Evolutionary conservation across 495 filamentous ascomycete genomes (phyloP).

Genomic region (Penicillium canescens): DNA sequence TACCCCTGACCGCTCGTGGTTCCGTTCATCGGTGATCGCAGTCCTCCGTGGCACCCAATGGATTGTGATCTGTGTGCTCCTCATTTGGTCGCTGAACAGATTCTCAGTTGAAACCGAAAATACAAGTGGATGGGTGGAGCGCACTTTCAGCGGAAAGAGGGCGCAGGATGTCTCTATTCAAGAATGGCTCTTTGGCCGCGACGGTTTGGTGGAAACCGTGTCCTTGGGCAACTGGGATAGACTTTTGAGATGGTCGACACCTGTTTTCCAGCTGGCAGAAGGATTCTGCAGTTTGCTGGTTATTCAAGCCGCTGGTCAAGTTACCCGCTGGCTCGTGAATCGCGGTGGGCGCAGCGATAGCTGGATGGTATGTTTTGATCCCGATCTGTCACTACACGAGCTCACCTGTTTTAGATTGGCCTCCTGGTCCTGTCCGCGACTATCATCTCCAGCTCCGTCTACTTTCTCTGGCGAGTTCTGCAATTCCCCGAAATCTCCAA

Average conservation of each 20-base stretch:
- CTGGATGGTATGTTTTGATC: slow-evolving; percentile 80
- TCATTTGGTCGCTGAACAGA: slow-evolving; percentile 93
- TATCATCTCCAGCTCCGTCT: slow-evolving; percentile 88
- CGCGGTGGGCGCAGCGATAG: slow-evolving; percentile 82
- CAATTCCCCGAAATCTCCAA: slow-evolving; percentile 92
- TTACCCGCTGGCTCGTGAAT: slow-evolving; percentile 95
- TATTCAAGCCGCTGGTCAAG: slow-evolving; percentile 90
- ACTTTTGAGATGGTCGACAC: slow-evolving; percentile 87
- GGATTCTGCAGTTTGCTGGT: slow-evolving; percentile 96
- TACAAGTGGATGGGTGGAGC: slow-evolving; percentile 72
- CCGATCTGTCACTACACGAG: slow-evolving; percentile 20
- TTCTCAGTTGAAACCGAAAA: slow-evolving; percentile 84
- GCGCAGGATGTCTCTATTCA: slow-evolving; percentile 63
- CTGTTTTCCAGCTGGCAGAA: slow-evolving; percentile 89
- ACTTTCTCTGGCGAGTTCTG: slow-evolving; percentile 94
- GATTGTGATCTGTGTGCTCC: slow-evolving; percentile 74
- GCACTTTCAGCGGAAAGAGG: slow-evolving; percentile 70
- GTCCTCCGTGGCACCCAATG: slow-evolving; percentile 75
- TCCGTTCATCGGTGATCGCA: slow-evolving; percentile 65
- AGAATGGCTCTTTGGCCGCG: slow-evolving; percentile 82
- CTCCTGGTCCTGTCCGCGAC: slow-evolving; percentile 85
- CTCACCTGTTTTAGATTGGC: slow-evolving; percentile 63
- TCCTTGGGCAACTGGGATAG: slow-evolving; percentile 89
- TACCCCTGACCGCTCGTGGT: slow-evolving; percentile 76
- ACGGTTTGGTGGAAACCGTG: slow-evolving; percentile 73